Evolutionary conservation across 139 green algal genomes (phyloP).

Genomic region (Nannochloris sp.): DNA sequence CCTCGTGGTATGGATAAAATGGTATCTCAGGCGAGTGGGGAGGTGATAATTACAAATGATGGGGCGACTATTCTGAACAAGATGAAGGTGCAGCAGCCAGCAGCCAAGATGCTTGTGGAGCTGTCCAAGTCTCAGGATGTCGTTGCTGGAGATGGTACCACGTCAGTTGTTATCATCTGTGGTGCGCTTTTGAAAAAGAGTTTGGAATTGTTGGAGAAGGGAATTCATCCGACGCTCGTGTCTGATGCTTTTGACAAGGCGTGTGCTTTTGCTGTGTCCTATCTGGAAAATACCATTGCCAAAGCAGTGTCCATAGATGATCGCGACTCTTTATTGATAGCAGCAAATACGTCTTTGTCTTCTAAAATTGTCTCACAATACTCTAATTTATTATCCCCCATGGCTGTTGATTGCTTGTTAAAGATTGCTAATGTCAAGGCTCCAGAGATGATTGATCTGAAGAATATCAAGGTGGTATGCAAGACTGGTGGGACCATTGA

Average conservation of each 20-base stretch:
- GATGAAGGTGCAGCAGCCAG: conserved; percentile 92
- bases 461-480: conserved; percentile 85
- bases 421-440: conserved; percentile 69
- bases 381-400: conserved; percentile 83
- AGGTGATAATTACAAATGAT: conserved; percentile 99
- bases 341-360: conserved; percentile 86
- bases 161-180: conserved; percentile 83
- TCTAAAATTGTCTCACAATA: conserved; percentile 96
- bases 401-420: conserved; percentile 92
- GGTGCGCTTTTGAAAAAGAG: conserved; percentile 88
- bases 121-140: conserved; percentile 95
- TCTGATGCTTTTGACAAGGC: conserved; percentile 86
- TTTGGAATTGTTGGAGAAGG: conserved; percentile 69
- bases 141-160: conserved; percentile 95
- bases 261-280: conserved; percentile 55
- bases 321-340: conserved; percentile 73
- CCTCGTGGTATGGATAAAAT: conserved; percentile 99
- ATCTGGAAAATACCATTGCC: conserved; percentile 40
- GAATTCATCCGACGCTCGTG: conserved; percentile 92
- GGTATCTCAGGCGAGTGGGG: conserved; percentile 77
- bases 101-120: conserved; percentile 99
- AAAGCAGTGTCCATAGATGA: conserved; percentile 88
- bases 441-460: conserved; percentile 82
- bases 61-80: conserved; percentile 98
- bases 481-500: conserved; percentile 96